Base-by-base conservation (phyloP, 495 filamentous ascomycete genomes). In the Platismatia glauca region DNA sequence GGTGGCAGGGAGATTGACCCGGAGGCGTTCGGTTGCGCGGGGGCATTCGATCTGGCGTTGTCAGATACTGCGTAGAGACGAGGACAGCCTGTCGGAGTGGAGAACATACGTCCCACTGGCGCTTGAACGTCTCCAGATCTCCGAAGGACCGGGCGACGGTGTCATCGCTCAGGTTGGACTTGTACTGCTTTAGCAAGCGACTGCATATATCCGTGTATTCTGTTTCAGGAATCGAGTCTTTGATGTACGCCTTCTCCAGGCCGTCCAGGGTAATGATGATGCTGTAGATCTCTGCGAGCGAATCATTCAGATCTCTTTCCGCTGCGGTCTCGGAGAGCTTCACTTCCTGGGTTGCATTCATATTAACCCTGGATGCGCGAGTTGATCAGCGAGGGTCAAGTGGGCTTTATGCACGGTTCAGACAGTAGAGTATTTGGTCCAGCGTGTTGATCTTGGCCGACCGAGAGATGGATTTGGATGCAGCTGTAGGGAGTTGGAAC, bases 151-250 rank as follows among this genome's bases (percentile, higher is more conserved):
- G 79, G 6, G 87, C 80, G 2, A 97, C 94, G 0, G 82, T 87
- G 61, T 96, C 91, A 73, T 96, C 90, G 31, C 86, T 87, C 33
- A 97, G 73, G 62, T 92, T 91, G 34, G 90, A 93, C 72, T 94
- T 95, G 78, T 99, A 99, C 73, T 99, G 94, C 77, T 96, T 95
- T 67, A 99, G 75, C 55, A 96, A 81, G 39, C 95, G 83, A 66
- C 89, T 86, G 77, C 94, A 99, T 61, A 90, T 95, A 70, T 96
- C 93, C 7, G 94, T 95, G 74, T 98, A 98, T 70, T 96, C 91
- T 61, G 79, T 78, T 71, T 97, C 92, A 9, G 86, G 83, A 50
- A 99, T 89, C 22, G 90, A 92, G 79, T 99, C 94, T 74, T 95
- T 93, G 53, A 97, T 86, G 76, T 93, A 97, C 18, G 94, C 95